Conservation (phyloP, 805 yeast species). For the Wickerhamomyces strasburgensis region DNA sequence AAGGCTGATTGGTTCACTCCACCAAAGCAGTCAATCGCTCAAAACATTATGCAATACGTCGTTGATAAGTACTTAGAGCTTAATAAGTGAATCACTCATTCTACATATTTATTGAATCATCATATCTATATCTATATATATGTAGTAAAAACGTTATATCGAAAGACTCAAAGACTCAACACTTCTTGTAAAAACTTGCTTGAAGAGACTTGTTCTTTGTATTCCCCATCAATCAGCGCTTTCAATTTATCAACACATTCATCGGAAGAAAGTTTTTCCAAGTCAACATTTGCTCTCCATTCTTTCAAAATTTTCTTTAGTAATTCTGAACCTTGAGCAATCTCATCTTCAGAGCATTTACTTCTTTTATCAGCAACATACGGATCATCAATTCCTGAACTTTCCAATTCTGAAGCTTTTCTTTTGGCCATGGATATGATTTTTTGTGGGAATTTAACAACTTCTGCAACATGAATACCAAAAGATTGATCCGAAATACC, state of each 20-base stretch:
- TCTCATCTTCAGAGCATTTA: slow-evolving; percentile 48
- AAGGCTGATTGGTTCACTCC: slow-evolving; percentile 23
- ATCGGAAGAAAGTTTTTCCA: slow-evolving; percentile 24
- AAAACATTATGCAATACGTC: slow-evolving; percentile 21
- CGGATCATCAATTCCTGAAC: slow-evolving; percentile 37
- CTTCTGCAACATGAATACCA: slow-evolving; percentile 96
- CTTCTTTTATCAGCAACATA: slow-evolving; percentile 41
- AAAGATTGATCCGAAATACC: slow-evolving; percentile 96
- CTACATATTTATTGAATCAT: slow-evolving; percentile 30
- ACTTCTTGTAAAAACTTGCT: slow-evolving; percentile 46
- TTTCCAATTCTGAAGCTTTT: slow-evolving; percentile 82
- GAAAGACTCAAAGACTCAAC: slow-evolving; percentile 31
- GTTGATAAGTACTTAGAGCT: slow-evolving; percentile 12
- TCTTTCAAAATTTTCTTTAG: slow-evolving; percentile 38
- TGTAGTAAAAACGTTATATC: slow-evolving; percentile 43
- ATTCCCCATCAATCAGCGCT: slow-evolving; percentile 26
- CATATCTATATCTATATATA: slow-evolving; percentile 1
- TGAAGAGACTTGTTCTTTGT: slow-evolving; percentile 21
- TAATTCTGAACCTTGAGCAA: slow-evolving; percentile 46
- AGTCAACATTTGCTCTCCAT: slow-evolving; percentile 28
- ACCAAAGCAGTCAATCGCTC: slow-evolving; percentile 25
- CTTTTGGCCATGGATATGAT: slow-evolving; percentile 94
- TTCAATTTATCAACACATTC: slow-evolving; percentile 38
- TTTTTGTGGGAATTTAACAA: slow-evolving; percentile 87
- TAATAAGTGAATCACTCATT: slow-evolving; percentile 8